Evolutionary conservation across 768 basidiomycete species (phyloP).

Genomic region (Suillus spraguei): DNA sequence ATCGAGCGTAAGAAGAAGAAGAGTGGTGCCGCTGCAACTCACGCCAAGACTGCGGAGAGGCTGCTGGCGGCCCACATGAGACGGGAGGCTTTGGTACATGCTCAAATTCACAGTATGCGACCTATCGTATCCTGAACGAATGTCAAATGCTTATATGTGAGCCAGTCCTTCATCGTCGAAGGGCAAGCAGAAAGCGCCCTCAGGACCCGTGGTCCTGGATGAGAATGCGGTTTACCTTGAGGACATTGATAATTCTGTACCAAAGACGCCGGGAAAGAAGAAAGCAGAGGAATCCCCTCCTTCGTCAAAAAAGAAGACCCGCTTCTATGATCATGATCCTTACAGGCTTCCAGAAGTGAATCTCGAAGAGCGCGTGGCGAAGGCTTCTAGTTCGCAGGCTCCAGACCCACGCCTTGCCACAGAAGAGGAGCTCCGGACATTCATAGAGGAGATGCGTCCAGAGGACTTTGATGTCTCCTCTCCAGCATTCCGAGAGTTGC

Average conservation of each 20-base stretch:
- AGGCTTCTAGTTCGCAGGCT: constrained; percentile 57
- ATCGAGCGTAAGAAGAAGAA: constrained; percentile 89
- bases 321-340: constrained; percentile 83
- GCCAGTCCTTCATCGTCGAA: constrained; percentile 33
- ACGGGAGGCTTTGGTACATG: constrained; percentile 78
- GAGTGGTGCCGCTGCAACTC: constrained; percentile 83
- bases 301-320: constrained; percentile 59
- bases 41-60: constrained; percentile 86
- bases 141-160: constrained; percentile 5
- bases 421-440: constrained; percentile 88
- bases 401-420: constrained; percentile 95
- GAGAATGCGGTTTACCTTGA: constrained; percentile 87
- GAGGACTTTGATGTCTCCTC: constrained; percentile 94
- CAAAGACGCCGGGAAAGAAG: constrained; percentile 50
- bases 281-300: constrained; percentile 37
- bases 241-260: constrained; percentile 63
- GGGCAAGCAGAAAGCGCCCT: constrained; percentile 48
- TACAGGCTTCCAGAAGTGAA: constrained; percentile 90
- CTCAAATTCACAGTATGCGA: constrained; percentile 45
- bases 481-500: constrained; percentile 86
- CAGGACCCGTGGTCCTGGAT: constrained; percentile 55
- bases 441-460: constrained; percentile 95
- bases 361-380: constrained; percentile 60
- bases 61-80: constrained; percentile 93
- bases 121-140: neutral